Evolutionary conservation across 2,329 filamentous ascomycete genomes (phyloP).

Genomic region (Myriosclerotinia scirpicola): DNA sequence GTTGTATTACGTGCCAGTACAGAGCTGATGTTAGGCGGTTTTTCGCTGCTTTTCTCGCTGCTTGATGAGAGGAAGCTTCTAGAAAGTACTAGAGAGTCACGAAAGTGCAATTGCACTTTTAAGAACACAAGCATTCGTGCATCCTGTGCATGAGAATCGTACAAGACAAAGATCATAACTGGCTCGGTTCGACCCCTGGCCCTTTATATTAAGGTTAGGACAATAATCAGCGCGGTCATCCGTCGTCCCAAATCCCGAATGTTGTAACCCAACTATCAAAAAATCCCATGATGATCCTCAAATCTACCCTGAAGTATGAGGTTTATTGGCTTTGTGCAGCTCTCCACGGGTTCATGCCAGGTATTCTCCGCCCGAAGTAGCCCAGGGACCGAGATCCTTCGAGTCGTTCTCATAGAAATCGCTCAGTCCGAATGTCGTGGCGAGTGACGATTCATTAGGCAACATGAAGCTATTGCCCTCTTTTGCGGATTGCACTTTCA

Average conservation of each 20-base stretch:
- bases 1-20: not conserved
- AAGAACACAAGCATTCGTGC: not conserved
- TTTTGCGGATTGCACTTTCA: slow-evolving; percentile 18
- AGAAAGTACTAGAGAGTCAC: slow-evolving; percentile 1
- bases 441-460: slow-evolving; percentile 19
- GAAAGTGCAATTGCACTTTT: slow-evolving; percentile 22
- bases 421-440: not conserved
- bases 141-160: not conserved
- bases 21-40: not conserved
- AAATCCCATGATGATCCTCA: not conserved
- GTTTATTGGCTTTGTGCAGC: not conserved
- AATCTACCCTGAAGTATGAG: not conserved
- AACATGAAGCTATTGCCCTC: not conserved
- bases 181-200: not conserved
- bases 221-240: not conserved
- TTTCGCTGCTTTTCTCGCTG: not conserved
- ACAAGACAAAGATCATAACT: not conserved
- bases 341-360: not conserved
- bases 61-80: not conserved
- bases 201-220: not conserved
- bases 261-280: not conserved
- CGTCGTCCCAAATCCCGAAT: not conserved
- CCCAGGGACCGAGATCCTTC: not conserved
- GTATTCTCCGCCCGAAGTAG: not conserved
- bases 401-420: not conserved